Percentiles rank a stretch among this genome's conserved stretches.
These are phyloP conservation scores for Madurella fahalii DNA, from an alignment of 2,329 filamentous ascomycete species.

Conservation along the genomic window DNA sequence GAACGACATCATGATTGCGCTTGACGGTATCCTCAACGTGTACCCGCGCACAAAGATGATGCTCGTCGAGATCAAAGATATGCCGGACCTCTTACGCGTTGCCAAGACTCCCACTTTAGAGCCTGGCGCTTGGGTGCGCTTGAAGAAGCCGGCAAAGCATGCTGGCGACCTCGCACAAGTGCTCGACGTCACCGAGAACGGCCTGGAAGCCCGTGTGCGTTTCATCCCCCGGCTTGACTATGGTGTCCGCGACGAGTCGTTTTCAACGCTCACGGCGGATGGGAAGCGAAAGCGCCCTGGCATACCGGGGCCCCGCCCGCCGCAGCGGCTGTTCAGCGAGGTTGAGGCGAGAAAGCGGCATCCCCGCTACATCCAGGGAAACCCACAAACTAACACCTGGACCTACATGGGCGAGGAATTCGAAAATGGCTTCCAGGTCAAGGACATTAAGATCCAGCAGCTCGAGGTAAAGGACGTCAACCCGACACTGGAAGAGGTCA, in stretches of 20 bases:
- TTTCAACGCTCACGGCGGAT: slow-evolving; percentile 46
- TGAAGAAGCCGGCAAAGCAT: slow-evolving; percentile 76
- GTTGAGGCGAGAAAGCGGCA: slow-evolving; percentile 87
- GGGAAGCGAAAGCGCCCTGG: slow-evolving; percentile 76
- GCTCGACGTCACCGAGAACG: slow-evolving; percentile 87
- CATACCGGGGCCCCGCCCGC: slow-evolving; percentile 64
- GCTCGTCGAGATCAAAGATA: slow-evolving; percentile 91
- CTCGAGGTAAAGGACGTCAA: slow-evolving; percentile 87
- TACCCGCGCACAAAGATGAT: slow-evolving; percentile 85
- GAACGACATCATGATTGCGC: slow-evolving; percentile 75
- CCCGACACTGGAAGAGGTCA: slow-evolving; percentile 89
- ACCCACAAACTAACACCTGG: slow-evolving; percentile 75
- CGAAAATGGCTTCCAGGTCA: slow-evolving; percentile 87
- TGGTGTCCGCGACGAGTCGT: slow-evolving; percentile 72
- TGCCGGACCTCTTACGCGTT: slow-evolving; percentile 91
- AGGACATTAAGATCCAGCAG: slow-evolving; percentile 86
- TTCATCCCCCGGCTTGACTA: slow-evolving; percentile 92
- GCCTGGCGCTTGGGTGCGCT: slow-evolving; percentile 86
- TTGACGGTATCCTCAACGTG: slow-evolving; percentile 82
- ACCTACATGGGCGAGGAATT: slow-evolving; percentile 86
- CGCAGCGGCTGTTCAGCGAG: slow-evolving; percentile 89
- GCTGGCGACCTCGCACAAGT: slow-evolving; percentile 87
- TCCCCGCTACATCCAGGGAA: slow-evolving; percentile 57
- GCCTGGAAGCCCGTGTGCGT: slow-evolving; percentile 79
- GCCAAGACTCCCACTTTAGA: slow-evolving; percentile 81